These are phyloP conservation scores for Noccaea caerulescens DNA, from an alignment of 345 rosid genomes.

Conservation along the genomic window DNA sequence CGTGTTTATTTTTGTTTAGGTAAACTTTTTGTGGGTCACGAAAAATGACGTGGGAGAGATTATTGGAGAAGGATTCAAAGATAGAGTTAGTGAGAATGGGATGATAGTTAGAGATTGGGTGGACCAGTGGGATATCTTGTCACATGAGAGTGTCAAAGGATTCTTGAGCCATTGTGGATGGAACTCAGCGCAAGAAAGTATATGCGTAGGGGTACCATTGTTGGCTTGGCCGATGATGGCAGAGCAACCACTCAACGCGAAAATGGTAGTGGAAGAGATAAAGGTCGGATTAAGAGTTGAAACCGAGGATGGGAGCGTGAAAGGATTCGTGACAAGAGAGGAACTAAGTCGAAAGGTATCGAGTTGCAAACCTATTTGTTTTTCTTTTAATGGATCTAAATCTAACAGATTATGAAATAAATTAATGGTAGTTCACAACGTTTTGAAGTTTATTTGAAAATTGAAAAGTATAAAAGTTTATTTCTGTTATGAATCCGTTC, in stretches of 20 bases:
- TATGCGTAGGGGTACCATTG: conserved; percentile 73
- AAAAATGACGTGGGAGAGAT: conserved; percentile 47
- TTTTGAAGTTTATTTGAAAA: too few species aligned
- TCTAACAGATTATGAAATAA: too few species aligned
- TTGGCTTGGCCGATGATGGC: conserved; percentile 86
- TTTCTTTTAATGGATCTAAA: too few species aligned
- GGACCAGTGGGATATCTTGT: conserved; percentile 61
- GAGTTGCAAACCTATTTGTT: too few species aligned
- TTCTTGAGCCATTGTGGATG: conserved; percentile 87
- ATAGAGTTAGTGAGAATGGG: conserved; percentile 55
- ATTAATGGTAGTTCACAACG: too few species aligned
- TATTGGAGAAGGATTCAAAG: conserved; percentile 51
- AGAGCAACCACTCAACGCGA: conserved; percentile 70
- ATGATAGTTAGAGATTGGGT: conserved; percentile 74
- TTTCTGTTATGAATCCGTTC: not conserved
- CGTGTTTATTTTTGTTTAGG: conserved; percentile 24
- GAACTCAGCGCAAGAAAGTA: conserved; percentile 78
- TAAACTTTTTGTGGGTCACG: conserved; percentile 66
- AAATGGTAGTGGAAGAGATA: conserved; percentile 66
- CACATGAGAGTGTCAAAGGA: conserved; percentile 62
- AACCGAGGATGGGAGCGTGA: conserved; percentile 47
- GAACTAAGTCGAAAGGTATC: conserved; percentile 49
- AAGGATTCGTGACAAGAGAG: conserved; percentile 56
- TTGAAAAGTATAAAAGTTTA: too few species aligned
- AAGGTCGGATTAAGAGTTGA: conserved; percentile 62